A percentile compares a stretch with the other conserved stretches of the same genome.
phyloP scores from a whole-genome alignment of 2,329 filamentous ascomycete genomes.

The Curvularia eragrostidis region DNA sequence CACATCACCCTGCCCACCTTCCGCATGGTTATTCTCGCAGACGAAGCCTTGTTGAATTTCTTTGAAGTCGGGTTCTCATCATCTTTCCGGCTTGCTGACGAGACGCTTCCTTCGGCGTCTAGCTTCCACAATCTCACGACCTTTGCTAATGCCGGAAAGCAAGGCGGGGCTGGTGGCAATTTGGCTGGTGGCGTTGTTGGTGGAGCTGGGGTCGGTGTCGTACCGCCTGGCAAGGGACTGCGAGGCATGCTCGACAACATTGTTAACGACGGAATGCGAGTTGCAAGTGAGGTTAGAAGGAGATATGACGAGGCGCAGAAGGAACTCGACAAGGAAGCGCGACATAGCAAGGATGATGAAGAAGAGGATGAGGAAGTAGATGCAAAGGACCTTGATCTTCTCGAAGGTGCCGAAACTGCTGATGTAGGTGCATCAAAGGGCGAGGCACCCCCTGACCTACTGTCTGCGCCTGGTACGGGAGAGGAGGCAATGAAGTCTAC shows the following conservation, averaged over 20 bases:
- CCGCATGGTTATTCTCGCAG: slow-evolving; percentile 96
- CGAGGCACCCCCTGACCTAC: slow-evolving; percentile 22
- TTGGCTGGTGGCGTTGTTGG: slow-evolving; percentile 54
- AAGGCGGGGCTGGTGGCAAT: slow-evolving; percentile 51
- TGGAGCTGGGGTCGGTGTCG: slow-evolving; percentile 58
- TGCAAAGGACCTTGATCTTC: slow-evolving; percentile 53
- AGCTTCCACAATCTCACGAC: slow-evolving; percentile 79
- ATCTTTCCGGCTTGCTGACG: slow-evolving; percentile 86
- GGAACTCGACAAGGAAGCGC: slow-evolving; percentile 81
- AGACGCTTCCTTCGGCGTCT: slow-evolving; percentile 57
- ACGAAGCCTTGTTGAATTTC: slow-evolving; percentile 94
- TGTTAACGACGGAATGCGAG: slow-evolving; percentile 95
- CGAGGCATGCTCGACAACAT: slow-evolving; percentile 96
- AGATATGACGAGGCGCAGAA: slow-evolving; percentile 95
- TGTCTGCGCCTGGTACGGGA: slow-evolving; percentile 28
- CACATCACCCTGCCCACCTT: slow-evolving; percentile 97
- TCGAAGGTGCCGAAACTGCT: slow-evolving; percentile 59
- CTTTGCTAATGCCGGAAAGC: slow-evolving; percentile 71
- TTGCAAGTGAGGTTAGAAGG: slow-evolving; percentile 88
- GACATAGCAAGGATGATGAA: slow-evolving; percentile 61
- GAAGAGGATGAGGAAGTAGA: slow-evolving; percentile 69
- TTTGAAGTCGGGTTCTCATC: slow-evolving; percentile 95
- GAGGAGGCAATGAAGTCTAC: slow-evolving; percentile 37
- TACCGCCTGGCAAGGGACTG: slow-evolving; percentile 74
- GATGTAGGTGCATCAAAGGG: slow-evolving; percentile 47